Conservation (phyloP, 441 rosid species). For the Flueggea neowawraea region DNA sequence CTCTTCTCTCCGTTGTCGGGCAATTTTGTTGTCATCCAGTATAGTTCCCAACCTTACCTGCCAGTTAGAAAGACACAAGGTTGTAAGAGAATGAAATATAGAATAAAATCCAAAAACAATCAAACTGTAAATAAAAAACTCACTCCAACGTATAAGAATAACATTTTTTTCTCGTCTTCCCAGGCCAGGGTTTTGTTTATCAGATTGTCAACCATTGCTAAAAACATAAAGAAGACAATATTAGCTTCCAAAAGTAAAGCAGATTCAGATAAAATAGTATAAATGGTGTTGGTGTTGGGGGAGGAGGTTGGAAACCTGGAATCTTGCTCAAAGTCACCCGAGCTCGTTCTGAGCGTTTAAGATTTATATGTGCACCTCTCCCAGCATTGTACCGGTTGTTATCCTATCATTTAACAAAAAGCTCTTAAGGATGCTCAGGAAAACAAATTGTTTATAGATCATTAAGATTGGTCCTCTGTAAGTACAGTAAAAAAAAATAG, state of each 20-base stretch:
- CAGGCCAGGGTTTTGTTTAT: slow-evolving; percentile 56
- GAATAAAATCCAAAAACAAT: not conserved
- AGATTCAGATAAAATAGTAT: no score
- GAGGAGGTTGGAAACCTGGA: slow-evolving; percentile 76
- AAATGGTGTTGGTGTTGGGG: no score
- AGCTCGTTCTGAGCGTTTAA: slow-evolving; percentile 92
- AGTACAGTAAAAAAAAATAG: no score
- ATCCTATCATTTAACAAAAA: slow-evolving; percentile 50
- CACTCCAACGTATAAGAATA: slow-evolving; percentile 91
- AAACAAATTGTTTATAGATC: not conserved
- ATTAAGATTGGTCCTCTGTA: not conserved
- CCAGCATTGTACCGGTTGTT: slow-evolving; percentile 86
- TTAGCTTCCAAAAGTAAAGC: no score
- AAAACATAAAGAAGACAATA: slow-evolving; percentile 9
- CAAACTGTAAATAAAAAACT: slow-evolving; percentile 26
- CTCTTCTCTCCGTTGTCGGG: slow-evolving; percentile 81
- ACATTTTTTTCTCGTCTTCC: slow-evolving; percentile 73
- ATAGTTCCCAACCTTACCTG: slow-evolving; percentile 80
- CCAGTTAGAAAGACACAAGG: slow-evolving; percentile 12
- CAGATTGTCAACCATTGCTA: slow-evolving; percentile 82
- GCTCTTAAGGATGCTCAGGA: not conserved
- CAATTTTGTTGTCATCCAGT: slow-evolving; percentile 81
- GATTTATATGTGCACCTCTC: slow-evolving; percentile 85
- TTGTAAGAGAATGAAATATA: slow-evolving; percentile 2
- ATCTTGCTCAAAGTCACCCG: slow-evolving; percentile 70